phyloP scores from a whole-genome alignment of 805 yeast species.

The Wickerhamomyces queroliae region DNA sequence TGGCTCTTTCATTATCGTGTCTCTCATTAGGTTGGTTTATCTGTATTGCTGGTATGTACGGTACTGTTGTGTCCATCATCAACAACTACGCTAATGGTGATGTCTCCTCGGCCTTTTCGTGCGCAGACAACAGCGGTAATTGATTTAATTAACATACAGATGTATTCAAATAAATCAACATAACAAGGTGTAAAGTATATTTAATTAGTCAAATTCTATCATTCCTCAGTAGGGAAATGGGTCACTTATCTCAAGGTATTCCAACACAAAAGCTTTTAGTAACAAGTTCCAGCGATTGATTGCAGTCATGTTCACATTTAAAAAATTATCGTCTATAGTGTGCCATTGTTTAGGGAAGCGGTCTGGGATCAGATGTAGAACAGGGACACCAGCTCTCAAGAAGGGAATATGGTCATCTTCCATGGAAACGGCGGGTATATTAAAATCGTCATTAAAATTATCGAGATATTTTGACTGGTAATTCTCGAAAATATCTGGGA shows the following conservation, averaged over 20 bases:
- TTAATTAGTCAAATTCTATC: too few species aligned
- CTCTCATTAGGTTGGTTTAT: too few species aligned
- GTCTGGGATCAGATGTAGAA: constrained; percentile 47
- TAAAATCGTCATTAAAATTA: constrained; percentile 11
- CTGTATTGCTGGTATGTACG: too few species aligned
- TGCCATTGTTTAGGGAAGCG: constrained; percentile 52
- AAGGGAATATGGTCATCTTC: constrained; percentile 56
- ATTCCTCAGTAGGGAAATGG: not conserved
- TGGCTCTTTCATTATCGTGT: too few species aligned
- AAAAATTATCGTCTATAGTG: constrained; percentile 39
- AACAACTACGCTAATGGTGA: too few species aligned
- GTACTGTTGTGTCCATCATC: too few species aligned
- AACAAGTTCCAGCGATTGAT: constrained; percentile 42
- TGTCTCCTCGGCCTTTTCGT: too few species aligned
- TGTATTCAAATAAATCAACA: too few species aligned
- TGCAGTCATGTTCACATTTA: constrained; percentile 30
- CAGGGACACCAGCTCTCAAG: constrained; percentile 36
- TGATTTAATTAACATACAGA: too few species aligned
- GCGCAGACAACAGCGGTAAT: too few species aligned
- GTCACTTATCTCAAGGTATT: constrained; percentile 19
- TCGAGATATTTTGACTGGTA: constrained; percentile 9
- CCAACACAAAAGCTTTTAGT: constrained; percentile 31
- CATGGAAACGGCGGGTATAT: constrained; percentile 16
- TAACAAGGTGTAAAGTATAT: too few species aligned
- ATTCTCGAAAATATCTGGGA: constrained; percentile 2